A percentile compares a stretch with the other conserved stretches of the same genome.
Conservation (phyloP, 192 early-diverging fungal species). For the Coemansia erecta region DNA sequence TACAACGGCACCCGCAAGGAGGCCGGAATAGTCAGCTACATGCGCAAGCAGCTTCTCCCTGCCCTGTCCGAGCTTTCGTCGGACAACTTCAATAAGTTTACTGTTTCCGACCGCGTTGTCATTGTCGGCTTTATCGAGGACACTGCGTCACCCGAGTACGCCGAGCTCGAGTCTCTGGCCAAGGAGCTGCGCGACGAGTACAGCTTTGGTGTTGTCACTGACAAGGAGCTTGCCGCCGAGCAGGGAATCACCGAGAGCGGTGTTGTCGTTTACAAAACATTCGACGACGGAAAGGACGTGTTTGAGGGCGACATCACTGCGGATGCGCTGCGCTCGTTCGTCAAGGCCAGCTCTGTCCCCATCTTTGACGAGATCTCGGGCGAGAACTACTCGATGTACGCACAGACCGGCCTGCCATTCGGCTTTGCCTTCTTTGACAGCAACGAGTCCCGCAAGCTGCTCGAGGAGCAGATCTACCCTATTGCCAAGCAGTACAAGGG, state of each 20-base stretch:
- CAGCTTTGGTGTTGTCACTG: slow-evolving; percentile 77
- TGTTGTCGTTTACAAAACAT: slow-evolving; percentile 85
- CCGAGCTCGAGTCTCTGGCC: slow-evolving; percentile 66
- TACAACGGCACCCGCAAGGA: slow-evolving; percentile 90
- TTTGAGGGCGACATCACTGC: slow-evolving; percentile 63
- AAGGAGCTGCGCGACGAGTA: slow-evolving; percentile 82
- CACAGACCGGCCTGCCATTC: slow-evolving; percentile 83
- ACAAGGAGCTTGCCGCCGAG: slow-evolving; percentile 58
- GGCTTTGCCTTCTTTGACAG: slow-evolving; percentile 82
- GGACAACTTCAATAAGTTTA: slow-evolving; percentile 73
- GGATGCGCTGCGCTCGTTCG: slow-evolving; percentile 61
- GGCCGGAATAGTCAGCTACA: slow-evolving; percentile 83
- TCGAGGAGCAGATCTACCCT: slow-evolving; percentile 62
- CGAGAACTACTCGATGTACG: slow-evolving; percentile 86
- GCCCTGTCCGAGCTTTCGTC: slow-evolving; percentile 68
- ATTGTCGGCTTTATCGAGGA: slow-evolving; percentile 79
- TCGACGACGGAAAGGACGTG: slow-evolving; percentile 82
- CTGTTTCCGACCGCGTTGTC: slow-evolving; percentile 83
- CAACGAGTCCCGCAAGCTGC: slow-evolving; percentile 58
- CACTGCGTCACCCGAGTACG: slow-evolving; percentile 63
- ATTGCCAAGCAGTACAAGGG: slow-evolving; percentile 86
- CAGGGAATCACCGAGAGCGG: slow-evolving; percentile 59
- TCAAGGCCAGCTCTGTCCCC: slow-evolving; percentile 80
- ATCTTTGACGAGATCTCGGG: slow-evolving; percentile 87
- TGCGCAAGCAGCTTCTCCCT: slow-evolving; percentile 92